Evolutionary conservation across 257 asterid genomes (phyloP), one percentile per base, ranked within the genome.

Genomic region (Linderniella brevidens): DNA sequence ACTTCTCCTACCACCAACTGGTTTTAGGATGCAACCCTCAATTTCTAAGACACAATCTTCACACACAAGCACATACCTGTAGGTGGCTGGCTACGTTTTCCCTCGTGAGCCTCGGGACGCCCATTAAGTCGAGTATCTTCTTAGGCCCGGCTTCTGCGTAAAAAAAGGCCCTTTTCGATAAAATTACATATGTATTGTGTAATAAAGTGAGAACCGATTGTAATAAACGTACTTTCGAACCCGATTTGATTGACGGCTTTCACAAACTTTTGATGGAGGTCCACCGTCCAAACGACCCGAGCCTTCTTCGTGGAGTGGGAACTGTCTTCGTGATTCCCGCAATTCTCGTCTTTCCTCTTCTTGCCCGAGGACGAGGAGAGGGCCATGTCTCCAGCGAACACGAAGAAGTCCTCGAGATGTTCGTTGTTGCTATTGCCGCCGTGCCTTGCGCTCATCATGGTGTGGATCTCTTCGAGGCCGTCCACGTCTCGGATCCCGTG

Each of bases 71-170:
- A 29, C 18, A 62, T 66, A 86, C 96, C 92, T 86, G 96, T 56
- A 86, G 66, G 66, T 86, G 96, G 57, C 96, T 86, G 16, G 96
- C 96, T 32, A 86, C 94, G 54, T 86, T 81, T 51, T 86, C 96
- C 58, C 96, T 66, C 0, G 94, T 82, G 47, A 86, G 59, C 96
- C 96, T 72, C 8, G 90, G 83, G 39, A 82, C 83, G 42, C 75
- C 92, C 96, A 86, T 86, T 66, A 76, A 61, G 61, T 86, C 96
- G 1, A 82, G 86, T 52, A 86, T 79, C 58, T 86, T 86, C 82
- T 82, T 86, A 10, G 96, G 96, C 35, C 96, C 96, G 39, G 74
- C 90, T 72, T 79, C 96, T 86, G 83, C 32, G 49, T 0, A 50
- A 17, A 39, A 37, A 49, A n/a, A 19, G 4, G 15, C 37, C 40